A percentile compares a stretch with the other conserved stretches of the same genome.
Conservation (phyloP, 2,329 filamentous ascomycete species). For the Metarhizium guizhouense region DNA sequence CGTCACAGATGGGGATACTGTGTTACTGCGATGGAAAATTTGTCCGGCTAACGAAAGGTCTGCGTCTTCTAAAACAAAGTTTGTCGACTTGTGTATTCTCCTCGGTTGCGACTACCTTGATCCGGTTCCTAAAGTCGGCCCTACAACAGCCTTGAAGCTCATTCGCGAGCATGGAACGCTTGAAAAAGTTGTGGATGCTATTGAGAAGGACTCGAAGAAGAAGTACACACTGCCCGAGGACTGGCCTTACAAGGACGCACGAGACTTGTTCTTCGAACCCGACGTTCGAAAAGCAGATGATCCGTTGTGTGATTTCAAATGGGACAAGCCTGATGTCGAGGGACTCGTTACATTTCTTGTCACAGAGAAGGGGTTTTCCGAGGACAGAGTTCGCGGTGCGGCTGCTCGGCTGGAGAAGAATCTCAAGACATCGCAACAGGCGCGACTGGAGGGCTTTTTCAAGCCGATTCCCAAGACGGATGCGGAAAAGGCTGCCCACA, state of each 20-base stretch:
- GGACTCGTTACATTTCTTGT: constrained; percentile 86
- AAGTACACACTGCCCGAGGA: constrained; percentile 88
- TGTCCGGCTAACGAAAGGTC: not conserved
- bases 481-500: constrained; percentile 72
- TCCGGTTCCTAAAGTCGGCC: constrained; percentile 88
- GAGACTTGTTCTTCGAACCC: constrained; percentile 83
- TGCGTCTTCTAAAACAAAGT: constrained; percentile 42
- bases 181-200: constrained; percentile 75
- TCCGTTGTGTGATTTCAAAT: constrained; percentile 91
- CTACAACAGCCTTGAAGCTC: constrained; percentile 82
- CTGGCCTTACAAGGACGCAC: constrained; percentile 90
- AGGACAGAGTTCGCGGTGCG: constrained; percentile 78
- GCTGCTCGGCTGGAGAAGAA: constrained; percentile 80
- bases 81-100: constrained; percentile 95
- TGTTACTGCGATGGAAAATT: not conserved
- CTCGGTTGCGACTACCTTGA: constrained; percentile 97
- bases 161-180: constrained; percentile 87
- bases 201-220: constrained; percentile 66
- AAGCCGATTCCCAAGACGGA: constrained; percentile 85
- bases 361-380: constrained; percentile 91
- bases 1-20: not conserved
- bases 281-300: constrained; percentile 80
- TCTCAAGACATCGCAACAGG: constrained; percentile 83
- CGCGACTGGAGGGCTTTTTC: constrained; percentile 91
- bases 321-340: constrained; percentile 87